phyloP scores from a whole-genome alignment of 2,329 filamentous ascomycete species.

The Colletotrichum tamarilloi region DNA sequence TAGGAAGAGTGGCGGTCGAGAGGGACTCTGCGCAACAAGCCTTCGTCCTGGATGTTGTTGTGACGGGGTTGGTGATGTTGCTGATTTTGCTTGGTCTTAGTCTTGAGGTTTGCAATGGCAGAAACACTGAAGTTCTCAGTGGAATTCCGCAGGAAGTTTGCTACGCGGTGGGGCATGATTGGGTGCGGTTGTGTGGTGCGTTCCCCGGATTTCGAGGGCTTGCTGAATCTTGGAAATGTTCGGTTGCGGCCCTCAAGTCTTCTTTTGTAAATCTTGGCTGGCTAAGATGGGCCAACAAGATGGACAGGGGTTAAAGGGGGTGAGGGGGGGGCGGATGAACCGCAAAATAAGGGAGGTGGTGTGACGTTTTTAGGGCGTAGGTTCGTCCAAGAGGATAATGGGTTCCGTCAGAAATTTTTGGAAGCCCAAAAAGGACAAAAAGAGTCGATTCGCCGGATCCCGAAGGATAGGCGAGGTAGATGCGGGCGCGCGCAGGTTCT shows the following conservation, averaged over 20 bases:
- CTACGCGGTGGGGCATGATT: conserved; percentile 68
- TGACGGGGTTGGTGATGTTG: conserved; percentile 4
- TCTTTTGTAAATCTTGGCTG: conserved; percentile 28
- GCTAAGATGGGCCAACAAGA: conserved; percentile 32
- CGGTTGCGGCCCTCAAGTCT: conserved; percentile 14
- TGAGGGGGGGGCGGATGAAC: conserved; percentile 12
- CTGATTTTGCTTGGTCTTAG: conserved; percentile 35
- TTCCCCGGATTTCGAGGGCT: conserved; percentile 21
- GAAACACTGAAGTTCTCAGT: conserved; percentile 54
- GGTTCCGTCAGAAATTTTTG: not conserved
- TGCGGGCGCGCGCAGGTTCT: conserved; percentile 10
- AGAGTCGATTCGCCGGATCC: conserved; percentile 27
- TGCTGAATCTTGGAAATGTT: conserved; percentile 3
- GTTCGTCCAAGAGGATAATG: conserved; percentile 8
- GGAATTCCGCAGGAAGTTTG: conserved; percentile 67
- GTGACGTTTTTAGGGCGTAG: conserved; percentile 25
- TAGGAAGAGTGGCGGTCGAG: conserved; percentile 33
- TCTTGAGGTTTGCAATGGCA: conserved; percentile 60
- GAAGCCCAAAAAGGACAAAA: conserved; percentile 17
- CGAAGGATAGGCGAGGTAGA: conserved; percentile 30
- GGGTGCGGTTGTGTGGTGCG: conserved; percentile 6
- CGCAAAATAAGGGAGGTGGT: conserved; percentile 12
- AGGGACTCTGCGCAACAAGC: conserved; percentile 19
- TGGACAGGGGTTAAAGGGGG: conserved; percentile 10
- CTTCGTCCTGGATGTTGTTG: conserved; percentile 22